Evolutionary conservation across 768 basidiomycete genomes (phyloP), one percentile per base, ranked within the genome.

Genomic region (Macrolepiota albuminosa): DNA sequence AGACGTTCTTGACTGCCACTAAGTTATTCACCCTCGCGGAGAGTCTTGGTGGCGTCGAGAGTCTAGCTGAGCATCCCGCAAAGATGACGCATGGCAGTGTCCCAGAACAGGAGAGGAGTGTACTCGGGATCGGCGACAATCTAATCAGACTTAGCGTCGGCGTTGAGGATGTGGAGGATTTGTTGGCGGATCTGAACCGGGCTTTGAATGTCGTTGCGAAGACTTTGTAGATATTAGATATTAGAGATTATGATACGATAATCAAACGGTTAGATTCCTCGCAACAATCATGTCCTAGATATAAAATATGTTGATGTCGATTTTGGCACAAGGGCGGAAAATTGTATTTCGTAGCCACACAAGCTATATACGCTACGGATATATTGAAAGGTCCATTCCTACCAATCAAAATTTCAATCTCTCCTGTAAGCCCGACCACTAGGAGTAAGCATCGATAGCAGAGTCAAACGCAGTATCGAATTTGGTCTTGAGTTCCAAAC

Each of bases 31-130:
- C 86, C 29, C 78, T 98, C 13, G 95, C 95, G 0, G 95, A 95
- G 80, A 87, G 84, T 29, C 74, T 98, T 5, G 96, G 96, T 1
- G 96, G 95, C 0, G 92, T 97, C 6, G 96, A 98, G 80, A 89
- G 86, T 70, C 74, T 98, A 37, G 90, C 91, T 0, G 95, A 98
- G 71, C 80, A 90, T 48, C 95, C 95, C 0, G 85, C 87, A 47
- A 76, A 78, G 73, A 97, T 97, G 95, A 96, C 93, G 8, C 95
- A 97, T 70, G 87, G 84, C 2, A 83, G 83, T 53, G 84, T 93
- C 51, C 87, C 91, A 0, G 79, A 81, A 29, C 84, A 72, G 1
- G 88, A 91, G 71, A 77, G 93, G 11, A 82, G 76, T 33, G 54
- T 74, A 14, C 74, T 94, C 33, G 95, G 95, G 1, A 93, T 98